Conservation (phyloP, 305 asterid species). For the Solanum aculeatissimum region DNA sequence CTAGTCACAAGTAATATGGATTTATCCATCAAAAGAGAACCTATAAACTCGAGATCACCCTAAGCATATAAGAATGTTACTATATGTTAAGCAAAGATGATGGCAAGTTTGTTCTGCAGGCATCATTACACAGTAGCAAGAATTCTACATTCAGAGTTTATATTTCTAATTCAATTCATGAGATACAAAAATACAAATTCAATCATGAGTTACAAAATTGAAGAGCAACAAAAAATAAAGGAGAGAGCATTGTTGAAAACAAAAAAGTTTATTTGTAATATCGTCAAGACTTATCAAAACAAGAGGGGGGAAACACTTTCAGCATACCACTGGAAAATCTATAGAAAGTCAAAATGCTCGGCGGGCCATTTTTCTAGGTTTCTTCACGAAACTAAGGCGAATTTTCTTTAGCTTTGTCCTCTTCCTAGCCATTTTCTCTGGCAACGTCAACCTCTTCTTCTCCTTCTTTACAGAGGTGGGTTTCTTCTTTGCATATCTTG, state of each 20-base stretch:
- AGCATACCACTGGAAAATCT: background rate
- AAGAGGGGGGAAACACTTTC: background rate
- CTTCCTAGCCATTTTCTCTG: constrained; percentile 97
- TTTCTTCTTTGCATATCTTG: constrained; percentile 65
- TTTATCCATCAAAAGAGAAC: background rate
- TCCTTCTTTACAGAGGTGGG: constrained; percentile 53
- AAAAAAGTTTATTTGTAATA: background rate
- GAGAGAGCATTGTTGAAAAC: background rate
- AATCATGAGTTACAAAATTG: background rate
- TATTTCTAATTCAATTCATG: background rate
- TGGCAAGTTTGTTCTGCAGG: background rate
- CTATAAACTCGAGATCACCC: background rate
- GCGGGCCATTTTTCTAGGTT: constrained; percentile 52
- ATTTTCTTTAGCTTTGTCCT: constrained; percentile 60
- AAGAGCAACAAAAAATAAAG: background rate
- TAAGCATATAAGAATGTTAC: background rate
- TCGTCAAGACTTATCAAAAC: background rate
- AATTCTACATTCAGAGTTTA: background rate
- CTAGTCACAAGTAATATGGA: background rate
- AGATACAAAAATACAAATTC: background rate
- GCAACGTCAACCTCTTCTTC: constrained; percentile 79
- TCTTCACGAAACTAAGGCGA: constrained; percentile 79
- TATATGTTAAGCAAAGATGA: background rate
- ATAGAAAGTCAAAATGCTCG: constrained; percentile 26
- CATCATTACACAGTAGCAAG: background rate